Evolutionary conservation across 495 filamentous ascomycete species (phyloP).

Genomic region (Podospora australis): DNA sequence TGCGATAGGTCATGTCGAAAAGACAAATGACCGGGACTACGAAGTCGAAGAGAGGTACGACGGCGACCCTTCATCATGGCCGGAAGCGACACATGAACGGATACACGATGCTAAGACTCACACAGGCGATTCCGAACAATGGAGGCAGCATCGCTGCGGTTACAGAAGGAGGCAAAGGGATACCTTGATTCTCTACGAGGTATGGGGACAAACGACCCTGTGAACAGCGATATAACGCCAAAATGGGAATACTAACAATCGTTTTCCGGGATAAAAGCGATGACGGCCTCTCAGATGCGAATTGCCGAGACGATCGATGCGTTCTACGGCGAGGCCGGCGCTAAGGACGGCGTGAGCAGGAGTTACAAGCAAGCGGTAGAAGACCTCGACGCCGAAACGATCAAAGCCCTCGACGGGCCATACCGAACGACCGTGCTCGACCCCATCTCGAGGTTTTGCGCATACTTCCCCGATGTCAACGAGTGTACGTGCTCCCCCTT

Average conservation of each 20-base stretch:
- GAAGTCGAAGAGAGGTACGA: conserved; percentile 89
- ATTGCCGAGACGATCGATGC: conserved; percentile 99
- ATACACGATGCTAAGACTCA: conserved; percentile 3
- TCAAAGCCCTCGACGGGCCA: conserved; percentile 96
- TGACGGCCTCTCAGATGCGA: conserved; percentile 99
- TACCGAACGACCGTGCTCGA: conserved; percentile 92
- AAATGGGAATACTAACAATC: conserved; percentile 2
- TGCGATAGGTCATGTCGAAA: conserved; percentile 81
- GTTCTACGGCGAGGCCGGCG: conserved; percentile 94
- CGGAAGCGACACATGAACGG: not conserved
- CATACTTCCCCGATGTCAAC: conserved; percentile 98
- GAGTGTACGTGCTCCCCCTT: conserved; percentile 58
- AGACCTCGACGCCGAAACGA: conserved; percentile 94
- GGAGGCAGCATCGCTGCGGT: conserved; percentile 82
- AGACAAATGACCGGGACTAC: conserved; percentile 96
- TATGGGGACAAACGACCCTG: conserved; percentile 24
- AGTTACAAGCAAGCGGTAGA: conserved; percentile 98
- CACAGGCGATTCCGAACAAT: conserved; percentile 85
- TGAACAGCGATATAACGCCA: not conserved
- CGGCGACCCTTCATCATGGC: not conserved
- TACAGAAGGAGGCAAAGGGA: conserved; percentile 96
- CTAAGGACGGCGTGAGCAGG: conserved; percentile 86
- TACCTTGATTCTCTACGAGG: conserved; percentile 93
- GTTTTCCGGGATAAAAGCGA: conserved; percentile 49
- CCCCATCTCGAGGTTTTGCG: conserved; percentile 90